These are phyloP conservation scores for Agaricus subrufescens DNA, from an alignment of 768 basidiomycete species.

Conservation along the genomic window DNA sequence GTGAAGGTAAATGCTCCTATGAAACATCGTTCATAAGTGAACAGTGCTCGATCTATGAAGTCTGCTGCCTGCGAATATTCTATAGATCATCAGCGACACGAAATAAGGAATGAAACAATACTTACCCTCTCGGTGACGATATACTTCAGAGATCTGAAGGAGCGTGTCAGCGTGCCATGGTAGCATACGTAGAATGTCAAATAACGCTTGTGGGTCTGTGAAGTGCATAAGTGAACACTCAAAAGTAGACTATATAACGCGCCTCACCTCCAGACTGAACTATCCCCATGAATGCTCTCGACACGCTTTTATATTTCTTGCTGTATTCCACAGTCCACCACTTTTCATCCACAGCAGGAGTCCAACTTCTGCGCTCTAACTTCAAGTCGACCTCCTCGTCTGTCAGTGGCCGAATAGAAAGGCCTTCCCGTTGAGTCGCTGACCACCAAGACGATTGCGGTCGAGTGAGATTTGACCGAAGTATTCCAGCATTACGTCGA, in stretches of 20 bases:
- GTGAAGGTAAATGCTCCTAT: constrained; percentile 85
- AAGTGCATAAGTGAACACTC: neutral
- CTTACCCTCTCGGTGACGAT: constrained; percentile 82
- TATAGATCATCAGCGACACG: constrained; percentile 18
- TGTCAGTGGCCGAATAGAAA: constrained; percentile 57
- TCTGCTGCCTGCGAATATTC: constrained; percentile 84
- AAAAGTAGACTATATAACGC: neutral
- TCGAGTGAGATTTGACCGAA: constrained; percentile 70
- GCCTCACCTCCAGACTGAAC: constrained; percentile 77
- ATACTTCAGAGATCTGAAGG: constrained; percentile 81
- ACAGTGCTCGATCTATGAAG: constrained; percentile 88
- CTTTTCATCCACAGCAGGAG: constrained; percentile 8
- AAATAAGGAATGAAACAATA: neutral
- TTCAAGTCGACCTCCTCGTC: constrained; percentile 49
- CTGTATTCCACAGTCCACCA: constrained; percentile 61
- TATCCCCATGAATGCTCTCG: constrained; percentile 73
- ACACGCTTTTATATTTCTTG: constrained; percentile 77
- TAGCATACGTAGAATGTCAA: constrained; percentile 65
- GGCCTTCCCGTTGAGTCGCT: constrained; percentile 63
- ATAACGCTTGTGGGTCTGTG: constrained; percentile 75
- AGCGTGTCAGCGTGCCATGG: constrained; percentile 95
- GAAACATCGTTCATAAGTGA: constrained; percentile 89
- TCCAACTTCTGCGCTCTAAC: constrained; percentile 33
- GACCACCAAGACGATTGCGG: constrained; percentile 77
- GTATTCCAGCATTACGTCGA: constrained; percentile 36